phyloP scores from a whole-genome alignment of 345 rosid species.

The Arabis hirsuta region DNA sequence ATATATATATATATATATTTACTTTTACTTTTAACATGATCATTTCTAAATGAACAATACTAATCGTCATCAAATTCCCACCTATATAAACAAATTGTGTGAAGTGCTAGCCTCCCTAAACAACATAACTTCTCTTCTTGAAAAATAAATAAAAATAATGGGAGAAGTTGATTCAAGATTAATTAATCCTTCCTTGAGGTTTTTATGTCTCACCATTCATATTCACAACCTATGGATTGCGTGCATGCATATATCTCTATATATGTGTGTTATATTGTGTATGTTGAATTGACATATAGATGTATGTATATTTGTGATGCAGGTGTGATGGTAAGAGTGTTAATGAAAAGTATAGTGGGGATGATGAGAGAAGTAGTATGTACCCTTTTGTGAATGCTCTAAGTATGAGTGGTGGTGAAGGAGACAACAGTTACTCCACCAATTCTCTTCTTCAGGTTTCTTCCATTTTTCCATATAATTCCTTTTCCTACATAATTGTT shows the following conservation, averaged over 20 bases:
- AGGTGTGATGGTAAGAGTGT: too few relatives aligned
- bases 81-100: background rate
- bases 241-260: background rate
- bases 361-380: background rate
- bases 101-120: background rate
- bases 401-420: constrained; percentile 23
- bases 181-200: background rate
- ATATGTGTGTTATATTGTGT: background rate
- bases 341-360: too few relatives aligned
- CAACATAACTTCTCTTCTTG: background rate
- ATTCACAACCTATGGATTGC: background rate
- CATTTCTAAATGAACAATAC: too few relatives aligned
- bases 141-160: background rate
- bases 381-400: constrained; percentile 4
- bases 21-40: too few relatives aligned
- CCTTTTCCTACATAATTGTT: too few relatives aligned
- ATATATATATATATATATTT: too few relatives aligned
- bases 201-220: background rate
- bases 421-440: constrained; percentile 24
- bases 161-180: background rate
- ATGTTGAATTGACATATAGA: background rate
- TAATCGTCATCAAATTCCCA: background rate
- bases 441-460: constrained; percentile 33
- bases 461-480: background rate
- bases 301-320: background rate